Evolutionary conservation across 2,329 filamentous ascomycete genomes (phyloP).

Genomic region (Fusarium sp.): DNA sequence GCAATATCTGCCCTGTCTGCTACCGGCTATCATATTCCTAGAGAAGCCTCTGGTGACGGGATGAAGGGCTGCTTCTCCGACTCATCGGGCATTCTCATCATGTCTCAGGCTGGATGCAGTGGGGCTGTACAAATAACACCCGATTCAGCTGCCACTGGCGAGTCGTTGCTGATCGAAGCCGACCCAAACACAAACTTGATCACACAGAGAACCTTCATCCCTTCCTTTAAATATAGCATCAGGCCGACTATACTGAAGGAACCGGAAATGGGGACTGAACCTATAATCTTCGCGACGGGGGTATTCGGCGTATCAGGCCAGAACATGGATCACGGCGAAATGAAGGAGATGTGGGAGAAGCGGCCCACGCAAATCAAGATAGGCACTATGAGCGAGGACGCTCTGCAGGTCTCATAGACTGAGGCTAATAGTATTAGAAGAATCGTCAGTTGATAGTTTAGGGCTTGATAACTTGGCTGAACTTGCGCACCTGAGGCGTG

Average conservation of each 20-base stretch:
- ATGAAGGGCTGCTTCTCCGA: background rate
- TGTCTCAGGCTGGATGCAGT: conserved; percentile 7
- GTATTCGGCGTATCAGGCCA: background rate
- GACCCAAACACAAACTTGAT: conserved; percentile 20
- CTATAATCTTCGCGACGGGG: background rate
- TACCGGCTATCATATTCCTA: conserved; percentile 10
- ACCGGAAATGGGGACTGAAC: background rate
- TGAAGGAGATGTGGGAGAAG: conserved; percentile 5
- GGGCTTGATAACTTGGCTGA: background rate
- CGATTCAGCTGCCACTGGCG: background rate
- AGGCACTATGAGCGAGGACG: too few species aligned
- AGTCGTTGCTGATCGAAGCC: conserved; percentile 10
- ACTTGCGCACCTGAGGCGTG: too few species aligned
- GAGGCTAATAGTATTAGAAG: background rate
- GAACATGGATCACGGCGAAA: background rate
- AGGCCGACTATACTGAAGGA: background rate
- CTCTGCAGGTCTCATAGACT: background rate
- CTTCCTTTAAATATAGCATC: background rate
- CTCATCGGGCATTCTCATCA: background rate
- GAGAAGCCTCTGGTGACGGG: background rate
- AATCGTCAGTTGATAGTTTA: background rate
- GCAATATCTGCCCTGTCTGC: conserved; percentile 8
- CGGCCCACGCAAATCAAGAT: background rate
- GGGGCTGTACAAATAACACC: conserved; percentile 3
- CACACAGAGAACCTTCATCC: conserved; percentile 7